Conservation (phyloP, 768 basidiomycete species). For the Kondoa malvinella region DNA sequence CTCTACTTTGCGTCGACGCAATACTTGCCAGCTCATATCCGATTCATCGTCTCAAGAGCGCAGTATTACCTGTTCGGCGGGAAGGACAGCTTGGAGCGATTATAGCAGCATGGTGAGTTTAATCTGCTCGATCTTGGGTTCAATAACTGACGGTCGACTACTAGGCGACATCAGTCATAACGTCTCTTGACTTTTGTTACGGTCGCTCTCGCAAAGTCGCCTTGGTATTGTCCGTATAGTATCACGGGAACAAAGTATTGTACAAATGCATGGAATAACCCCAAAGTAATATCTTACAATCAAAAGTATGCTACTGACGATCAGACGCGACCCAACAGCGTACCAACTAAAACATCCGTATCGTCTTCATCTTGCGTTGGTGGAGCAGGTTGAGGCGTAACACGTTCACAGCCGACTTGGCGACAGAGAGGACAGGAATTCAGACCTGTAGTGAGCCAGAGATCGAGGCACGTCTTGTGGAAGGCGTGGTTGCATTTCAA, state of each 20-base stretch:
- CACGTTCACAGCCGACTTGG: neutral
- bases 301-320: too few species aligned
- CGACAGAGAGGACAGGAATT: neutral
- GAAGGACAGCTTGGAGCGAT: neutral
- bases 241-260: too few species aligned
- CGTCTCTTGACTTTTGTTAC: too few species aligned
- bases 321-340: neutral
- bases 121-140: too few species aligned
- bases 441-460: neutral
- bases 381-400: neutral
- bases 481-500: neutral
- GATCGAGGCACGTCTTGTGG: neutral
- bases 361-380: neutral
- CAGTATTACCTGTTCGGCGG: constrained; percentile 3
- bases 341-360: neutral
- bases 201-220: too few species aligned
- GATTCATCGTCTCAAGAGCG: neutral
- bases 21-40: constrained; percentile 3
- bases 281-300: too few species aligned
- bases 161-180: too few species aligned
- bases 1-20: neutral
- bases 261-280: too few species aligned
- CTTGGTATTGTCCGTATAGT: too few species aligned
- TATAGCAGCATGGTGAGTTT: too few species aligned
- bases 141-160: too few species aligned